Evolutionary conservation across 352 stramenopile species (phyloP).

Genomic region (Globisporangium solare): DNA sequence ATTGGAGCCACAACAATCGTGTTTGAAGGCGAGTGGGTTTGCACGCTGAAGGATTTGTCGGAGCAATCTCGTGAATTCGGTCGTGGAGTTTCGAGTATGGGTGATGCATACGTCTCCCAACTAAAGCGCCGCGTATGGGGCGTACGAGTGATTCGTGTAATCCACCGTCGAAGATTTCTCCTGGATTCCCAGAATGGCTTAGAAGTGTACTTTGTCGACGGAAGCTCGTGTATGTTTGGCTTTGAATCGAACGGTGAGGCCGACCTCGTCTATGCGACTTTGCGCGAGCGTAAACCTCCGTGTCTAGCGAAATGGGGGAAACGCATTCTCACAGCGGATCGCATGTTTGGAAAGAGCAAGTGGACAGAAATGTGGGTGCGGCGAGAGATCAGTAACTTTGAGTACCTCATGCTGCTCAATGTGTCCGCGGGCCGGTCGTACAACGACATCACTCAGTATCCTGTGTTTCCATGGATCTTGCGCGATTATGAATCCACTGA

Average conservation of each 20-base stretch:
- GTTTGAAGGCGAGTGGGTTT: constrained; percentile 77
- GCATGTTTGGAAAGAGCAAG: constrained; percentile 76
- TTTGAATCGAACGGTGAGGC: constrained; percentile 61
- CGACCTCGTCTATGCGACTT: constrained; percentile 72
- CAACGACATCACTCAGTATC: constrained; percentile 98
- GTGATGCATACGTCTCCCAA: constrained; percentile 60
- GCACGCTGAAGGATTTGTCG: constrained; percentile 54
- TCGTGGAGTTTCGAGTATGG: constrained; percentile 19
- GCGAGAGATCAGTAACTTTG: constrained; percentile 91
- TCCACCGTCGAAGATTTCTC: constrained; percentile 72
- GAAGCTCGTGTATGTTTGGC: constrained; percentile 72
- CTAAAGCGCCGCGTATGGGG: constrained; percentile 74
- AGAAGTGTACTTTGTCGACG: constrained; percentile 85
- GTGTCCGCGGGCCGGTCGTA: constrained; percentile 94
- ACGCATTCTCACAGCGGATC: constrained; percentile 57
- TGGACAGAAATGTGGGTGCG: constrained; percentile 86
- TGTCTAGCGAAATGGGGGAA: constrained; percentile 79
- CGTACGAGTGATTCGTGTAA: constrained; percentile 74
- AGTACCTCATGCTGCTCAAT: constrained; percentile 97
- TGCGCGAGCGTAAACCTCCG: constrained; percentile 76
- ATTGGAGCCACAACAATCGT: constrained; percentile 71
- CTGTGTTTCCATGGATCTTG: constrained; percentile 98
- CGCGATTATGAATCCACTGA: constrained; percentile 93
- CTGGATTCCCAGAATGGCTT: constrained; percentile 68
- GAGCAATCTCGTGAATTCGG: constrained; percentile 18